These are phyloP conservation scores for Globisporangium yorkense DNA, from an alignment of 352 stramenopile species.

Conservation along the genomic window DNA sequence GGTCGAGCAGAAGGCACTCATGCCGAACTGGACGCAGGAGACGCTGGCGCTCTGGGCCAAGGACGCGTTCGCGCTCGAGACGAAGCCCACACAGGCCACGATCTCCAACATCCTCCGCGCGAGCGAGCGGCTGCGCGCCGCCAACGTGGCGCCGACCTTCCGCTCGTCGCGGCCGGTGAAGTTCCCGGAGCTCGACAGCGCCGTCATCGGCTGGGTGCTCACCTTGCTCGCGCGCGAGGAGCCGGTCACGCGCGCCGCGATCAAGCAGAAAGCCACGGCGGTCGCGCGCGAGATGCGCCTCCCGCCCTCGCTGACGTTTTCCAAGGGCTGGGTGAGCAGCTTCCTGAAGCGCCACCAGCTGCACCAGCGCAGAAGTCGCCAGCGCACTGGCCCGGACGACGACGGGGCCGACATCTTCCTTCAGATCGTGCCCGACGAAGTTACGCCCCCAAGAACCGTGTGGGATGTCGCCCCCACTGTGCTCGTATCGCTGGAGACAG, in stretches of 20 bases:
- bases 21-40: constrained; percentile 46
- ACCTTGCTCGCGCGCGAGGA: constrained; percentile 20
- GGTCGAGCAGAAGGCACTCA: constrained; percentile 47
- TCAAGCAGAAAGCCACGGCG: constrained; percentile 28
- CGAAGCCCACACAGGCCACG: constrained; percentile 50
- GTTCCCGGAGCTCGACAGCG: constrained; percentile 43
- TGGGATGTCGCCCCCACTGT: too few relatives aligned
- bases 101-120: constrained; percentile 58
- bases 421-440: constrained; percentile 5
- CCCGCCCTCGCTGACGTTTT: constrained; percentile 36
- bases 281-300: constrained; percentile 36
- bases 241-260: constrained; percentile 23
- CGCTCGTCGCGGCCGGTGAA: constrained; percentile 38
- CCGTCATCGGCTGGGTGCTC: constrained; percentile 40
- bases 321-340: constrained; percentile 54
- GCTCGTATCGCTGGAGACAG: background rate
- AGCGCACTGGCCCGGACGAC: constrained; percentile 12
- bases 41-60: constrained; percentile 46
- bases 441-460: too few relatives aligned
- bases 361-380: constrained; percentile 15
- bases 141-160: constrained; percentile 34
- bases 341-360: constrained; percentile 55
- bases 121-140: constrained; percentile 37
- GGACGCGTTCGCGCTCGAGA: constrained; percentile 40
- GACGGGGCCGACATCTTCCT: constrained; percentile 6